A percentile compares a stretch with the other conserved stretches of the same genome.
Evolutionary conservation across 129 eudicot species (phyloP).

Genomic region (Rutidosis leptorrhynchoides): DNA sequence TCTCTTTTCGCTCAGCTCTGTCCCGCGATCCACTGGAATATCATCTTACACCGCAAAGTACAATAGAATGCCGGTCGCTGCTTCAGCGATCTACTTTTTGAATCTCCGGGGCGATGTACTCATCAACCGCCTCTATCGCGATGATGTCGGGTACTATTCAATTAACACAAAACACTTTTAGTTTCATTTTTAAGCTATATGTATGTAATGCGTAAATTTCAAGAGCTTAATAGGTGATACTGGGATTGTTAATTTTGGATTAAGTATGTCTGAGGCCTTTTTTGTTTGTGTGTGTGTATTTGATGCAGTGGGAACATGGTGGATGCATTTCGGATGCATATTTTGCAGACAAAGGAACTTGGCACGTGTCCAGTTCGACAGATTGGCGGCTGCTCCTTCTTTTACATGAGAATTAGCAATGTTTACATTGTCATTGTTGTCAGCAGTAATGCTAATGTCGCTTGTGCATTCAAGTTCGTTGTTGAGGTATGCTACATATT

Average conservation of each 20-base stretch:
- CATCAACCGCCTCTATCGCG: constrained; percentile 96
- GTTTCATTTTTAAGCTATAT: not conserved
- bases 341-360: constrained; percentile 97
- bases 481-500: constrained; percentile 63
- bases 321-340: constrained; percentile 94
- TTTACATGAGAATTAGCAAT: constrained; percentile 97
- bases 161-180: not conserved
- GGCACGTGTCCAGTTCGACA: constrained; percentile 97
- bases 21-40: no score
- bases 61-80: constrained; percentile 99
- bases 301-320: constrained; percentile 91
- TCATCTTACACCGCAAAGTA: no score
- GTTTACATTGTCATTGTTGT: constrained; percentile 97
- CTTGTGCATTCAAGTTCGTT: constrained; percentile 96
- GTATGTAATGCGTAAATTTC: no score
- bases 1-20: no score
- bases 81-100: constrained; percentile 86
- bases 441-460: constrained; percentile 98
- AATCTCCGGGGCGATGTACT: constrained; percentile 99
- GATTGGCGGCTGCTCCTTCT: constrained; percentile 95
- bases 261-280: no score
- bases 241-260: no score
- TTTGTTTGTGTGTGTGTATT: not conserved
- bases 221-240: no score
- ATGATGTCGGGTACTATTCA: constrained; percentile 74